Percentiles rank a stretch among this genome's conserved stretches.
Conservation (phyloP, 768 basidiomycete genomes). For the Phaffia tasmanica region DNA sequence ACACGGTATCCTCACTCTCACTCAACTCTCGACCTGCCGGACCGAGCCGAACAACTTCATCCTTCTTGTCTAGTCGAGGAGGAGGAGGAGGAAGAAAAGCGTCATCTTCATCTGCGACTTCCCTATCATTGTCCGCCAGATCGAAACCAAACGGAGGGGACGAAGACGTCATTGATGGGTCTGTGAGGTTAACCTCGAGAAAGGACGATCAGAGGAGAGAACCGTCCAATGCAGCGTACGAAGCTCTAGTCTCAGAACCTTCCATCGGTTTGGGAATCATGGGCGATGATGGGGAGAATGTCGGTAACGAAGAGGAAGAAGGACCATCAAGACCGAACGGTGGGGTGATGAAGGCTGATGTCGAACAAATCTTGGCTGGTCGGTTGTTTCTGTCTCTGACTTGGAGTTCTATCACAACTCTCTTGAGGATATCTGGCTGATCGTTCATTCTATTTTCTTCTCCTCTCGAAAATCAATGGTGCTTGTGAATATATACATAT, state of each 20-base stretch:
- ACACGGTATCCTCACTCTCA: no score
- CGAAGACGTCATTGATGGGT: no score
- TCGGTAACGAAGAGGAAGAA: constrained; percentile 25
- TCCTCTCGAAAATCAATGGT: constrained; percentile 26
- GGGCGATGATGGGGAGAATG: no score
- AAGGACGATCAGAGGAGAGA: no score
- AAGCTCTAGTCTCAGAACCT: no score
- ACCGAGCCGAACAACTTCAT: not conserved
- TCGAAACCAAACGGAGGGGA: no score
- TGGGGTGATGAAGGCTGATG: constrained; percentile 54
- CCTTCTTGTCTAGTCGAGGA: constrained; percentile 1
- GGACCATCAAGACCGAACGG: constrained; percentile 34
- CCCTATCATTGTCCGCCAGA: not conserved
- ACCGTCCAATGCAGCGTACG: no score
- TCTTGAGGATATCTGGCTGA: constrained; percentile 22
- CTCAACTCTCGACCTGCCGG: no score
- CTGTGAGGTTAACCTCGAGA: no score
- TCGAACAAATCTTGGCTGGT: constrained; percentile 69
- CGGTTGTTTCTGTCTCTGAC: constrained; percentile 28
- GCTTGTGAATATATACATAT: constrained; percentile 21
- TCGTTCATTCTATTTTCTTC: constrained; percentile 25
- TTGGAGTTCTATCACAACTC: not conserved
- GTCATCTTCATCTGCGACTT: not conserved
- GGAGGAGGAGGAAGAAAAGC: not conserved
- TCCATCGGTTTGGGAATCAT: no score